Percentiles rank a stretch among this genome's conserved stretches.
Conservation (phyloP, 805 yeast genomes). For the Candida maltosa region DNA sequence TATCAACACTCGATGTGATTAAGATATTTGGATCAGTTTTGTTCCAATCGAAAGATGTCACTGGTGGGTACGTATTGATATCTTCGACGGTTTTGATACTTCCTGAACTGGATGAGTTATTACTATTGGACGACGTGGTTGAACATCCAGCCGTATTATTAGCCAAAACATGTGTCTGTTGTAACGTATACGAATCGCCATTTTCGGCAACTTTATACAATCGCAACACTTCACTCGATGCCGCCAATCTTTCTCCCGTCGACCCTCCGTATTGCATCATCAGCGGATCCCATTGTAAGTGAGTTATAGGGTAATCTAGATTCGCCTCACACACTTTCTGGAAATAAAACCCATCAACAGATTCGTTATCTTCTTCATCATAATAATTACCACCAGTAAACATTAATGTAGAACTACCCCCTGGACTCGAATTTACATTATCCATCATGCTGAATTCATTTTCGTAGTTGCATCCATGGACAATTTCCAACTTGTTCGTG, state of each 20-base stretch:
- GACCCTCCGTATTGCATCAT: slow-evolving; percentile 20
- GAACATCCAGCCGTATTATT: slow-evolving; percentile 26
- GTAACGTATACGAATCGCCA: slow-evolving; percentile 32
- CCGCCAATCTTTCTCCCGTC: slow-evolving; percentile 50
- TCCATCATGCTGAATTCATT: slow-evolving; percentile 14
- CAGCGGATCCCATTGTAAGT: slow-evolving; percentile 71
- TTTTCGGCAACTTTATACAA: slow-evolving; percentile 53
- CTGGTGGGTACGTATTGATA: slow-evolving; percentile 67
- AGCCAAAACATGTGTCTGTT: slow-evolving; percentile 39
- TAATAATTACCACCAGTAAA: slow-evolving; percentile 2
- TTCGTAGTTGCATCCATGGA: slow-evolving; percentile 28
- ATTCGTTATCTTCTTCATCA: slow-evolving; percentile 11
- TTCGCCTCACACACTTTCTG: slow-evolving; percentile 47
- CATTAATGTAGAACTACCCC: neutral
- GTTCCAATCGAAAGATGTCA: slow-evolving; percentile 95
- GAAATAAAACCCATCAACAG: slow-evolving; percentile 38
- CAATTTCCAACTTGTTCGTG: slow-evolving; percentile 59
- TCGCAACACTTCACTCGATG: slow-evolving; percentile 70
- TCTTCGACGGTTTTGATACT: slow-evolving; percentile 23
- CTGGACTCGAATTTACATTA: slow-evolving; percentile 3
- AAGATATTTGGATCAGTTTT: slow-evolving; percentile 61
- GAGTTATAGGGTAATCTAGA: slow-evolving; percentile 68
- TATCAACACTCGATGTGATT: slow-evolving; percentile 87
- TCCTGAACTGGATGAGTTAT: slow-evolving; percentile 2
- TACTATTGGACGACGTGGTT: slow-evolving; percentile 7